Evolutionary conservation across 2,329 filamentous ascomycete species (phyloP), one percentile per base, ranked within the genome.

Genomic region (Cladophialophora carrionii): DNA sequence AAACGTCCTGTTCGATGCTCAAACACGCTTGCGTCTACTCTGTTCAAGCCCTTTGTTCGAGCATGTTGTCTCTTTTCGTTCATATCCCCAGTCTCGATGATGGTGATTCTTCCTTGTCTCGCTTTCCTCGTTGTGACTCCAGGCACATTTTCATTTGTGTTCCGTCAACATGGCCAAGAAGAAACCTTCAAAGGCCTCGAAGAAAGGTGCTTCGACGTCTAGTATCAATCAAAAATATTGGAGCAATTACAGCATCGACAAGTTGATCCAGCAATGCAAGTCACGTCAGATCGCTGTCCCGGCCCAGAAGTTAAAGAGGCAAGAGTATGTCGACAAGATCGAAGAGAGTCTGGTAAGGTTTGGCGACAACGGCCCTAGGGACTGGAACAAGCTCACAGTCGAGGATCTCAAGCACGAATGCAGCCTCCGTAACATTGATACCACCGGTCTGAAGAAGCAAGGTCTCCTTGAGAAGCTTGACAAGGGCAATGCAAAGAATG

Each of bases 11-110:
- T 31, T 12, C 22, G n/a, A 20, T 62, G 12, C 22, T 51, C 20
- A 20, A 41, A 7, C 34, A 60, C 22, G 14, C 26, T 56, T 61
- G 31, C 41, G 51, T 32, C 41, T 24, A 6, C 26, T 37, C 52
- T 37, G 22, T 24, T n/a, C 57, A 14, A 24, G 6, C 29, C 24
- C 57, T 59, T 64, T 64, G 62, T 64, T 29, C n/a, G 51, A 32
- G 14, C 43, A 32, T 41, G 26, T 52, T 31, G 10, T 41, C 26
- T 59, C 37, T 54, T 52, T 52, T 52, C 46, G 31, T 53, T 51
- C 57, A 52, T 52, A 52, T 51, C 34, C 57, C 48, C 31, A 10
- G 3, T 8, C 48, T 26, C 8, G 29, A 26, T 34, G 52, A 24
- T 55, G 24, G 22, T 41, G 29, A 29, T 29, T 57, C 51, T 51